These are phyloP conservation scores for Acidiella bohemica DNA, from an alignment of 495 filamentous ascomycete genomes.

Conservation along the genomic window DNA sequence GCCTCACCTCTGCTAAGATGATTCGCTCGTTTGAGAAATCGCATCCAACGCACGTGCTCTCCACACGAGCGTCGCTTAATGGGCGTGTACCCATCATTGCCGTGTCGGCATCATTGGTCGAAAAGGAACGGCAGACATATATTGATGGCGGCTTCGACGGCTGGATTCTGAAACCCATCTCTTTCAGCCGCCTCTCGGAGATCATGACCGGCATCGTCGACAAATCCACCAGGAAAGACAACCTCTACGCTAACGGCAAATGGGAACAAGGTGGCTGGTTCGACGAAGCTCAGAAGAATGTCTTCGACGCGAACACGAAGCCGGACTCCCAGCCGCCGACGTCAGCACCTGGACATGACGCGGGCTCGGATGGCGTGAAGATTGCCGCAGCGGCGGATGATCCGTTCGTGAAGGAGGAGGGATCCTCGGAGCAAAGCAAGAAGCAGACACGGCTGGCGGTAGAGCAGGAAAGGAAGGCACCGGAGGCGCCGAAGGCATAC, in stretches of 20 bases:
- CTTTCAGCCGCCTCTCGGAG: slow-evolving; percentile 26
- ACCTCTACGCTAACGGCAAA: slow-evolving; percentile 25
- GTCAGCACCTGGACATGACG: slow-evolving; percentile 1
- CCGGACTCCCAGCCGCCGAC: slow-evolving; percentile 15
- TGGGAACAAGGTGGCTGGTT: slow-evolving; percentile 34
- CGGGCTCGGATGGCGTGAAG: slow-evolving; percentile 8
- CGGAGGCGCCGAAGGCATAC: neutral
- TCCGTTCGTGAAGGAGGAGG: slow-evolving; percentile 14
- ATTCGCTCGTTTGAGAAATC: slow-evolving; percentile 59
- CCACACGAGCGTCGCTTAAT: slow-evolving; percentile 34
- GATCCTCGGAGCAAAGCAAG: slow-evolving; percentile 5
- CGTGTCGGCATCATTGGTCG: slow-evolving; percentile 74
- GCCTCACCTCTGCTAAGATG: slow-evolving; percentile 65
- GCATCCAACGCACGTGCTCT: slow-evolving; percentile 29
- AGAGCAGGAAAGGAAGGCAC: slow-evolving; percentile 7
- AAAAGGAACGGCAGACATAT: slow-evolving; percentile 55
- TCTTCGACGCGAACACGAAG: slow-evolving; percentile 18
- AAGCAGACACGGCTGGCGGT: slow-evolving; percentile 11
- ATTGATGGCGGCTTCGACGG: slow-evolving; percentile 78
- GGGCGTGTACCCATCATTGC: slow-evolving; percentile 70
- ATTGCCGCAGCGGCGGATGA: slow-evolving; percentile 15
- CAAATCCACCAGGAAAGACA: slow-evolving; percentile 13
- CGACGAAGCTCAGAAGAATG: slow-evolving; percentile 16
- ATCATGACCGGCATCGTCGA: slow-evolving; percentile 31
- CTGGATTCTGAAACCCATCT: slow-evolving; percentile 50